phyloP scores from a whole-genome alignment of 768 basidiomycete genomes.

The Hirschioporus abietinus region DNA sequence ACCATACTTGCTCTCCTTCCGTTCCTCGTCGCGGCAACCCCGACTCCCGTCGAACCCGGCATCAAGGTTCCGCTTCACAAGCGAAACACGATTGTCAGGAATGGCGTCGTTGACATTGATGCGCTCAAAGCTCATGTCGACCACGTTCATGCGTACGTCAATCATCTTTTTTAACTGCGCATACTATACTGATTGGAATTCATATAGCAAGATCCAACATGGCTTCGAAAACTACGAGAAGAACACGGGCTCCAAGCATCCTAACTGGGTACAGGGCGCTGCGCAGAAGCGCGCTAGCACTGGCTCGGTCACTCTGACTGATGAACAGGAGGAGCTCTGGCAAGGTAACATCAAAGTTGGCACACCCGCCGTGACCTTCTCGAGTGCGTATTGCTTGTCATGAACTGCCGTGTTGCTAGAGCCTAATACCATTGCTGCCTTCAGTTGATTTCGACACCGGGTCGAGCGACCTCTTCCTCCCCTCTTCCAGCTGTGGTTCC shows the following conservation, averaged over 20 bases:
- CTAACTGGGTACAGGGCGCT: constrained; percentile 17
- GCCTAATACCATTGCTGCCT: too few relatives aligned
- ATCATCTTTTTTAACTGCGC: not conserved
- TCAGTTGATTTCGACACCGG: constrained; percentile 12
- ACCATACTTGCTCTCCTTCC: constrained; percentile 6
- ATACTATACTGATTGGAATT: not conserved
- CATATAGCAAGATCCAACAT: constrained; percentile 34
- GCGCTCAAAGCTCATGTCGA: constrained; percentile 21
- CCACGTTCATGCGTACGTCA: constrained; percentile 18
- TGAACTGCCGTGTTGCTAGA: not conserved
- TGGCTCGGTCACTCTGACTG: constrained; percentile 18
- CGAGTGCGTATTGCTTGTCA: constrained; percentile 1
- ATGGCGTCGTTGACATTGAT: constrained; percentile 22
- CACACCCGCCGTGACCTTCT: constrained; percentile 27
- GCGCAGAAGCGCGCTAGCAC: not conserved
- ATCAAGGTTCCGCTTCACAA: constrained; percentile 27
- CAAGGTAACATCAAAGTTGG: constrained; percentile 34
- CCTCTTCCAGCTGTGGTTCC: constrained; percentile 6
- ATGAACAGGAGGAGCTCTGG: constrained; percentile 26
- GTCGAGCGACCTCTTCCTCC: constrained; percentile 6
- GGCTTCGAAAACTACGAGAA: constrained; percentile 37
- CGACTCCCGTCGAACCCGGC: constrained; percentile 11
- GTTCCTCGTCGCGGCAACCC: constrained; percentile 13
- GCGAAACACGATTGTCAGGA: constrained; percentile 18
- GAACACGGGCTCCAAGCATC: constrained; percentile 40